Conservation (phyloP, 1,139 yeast species). For the Blastobotrys proliferans region DNA sequence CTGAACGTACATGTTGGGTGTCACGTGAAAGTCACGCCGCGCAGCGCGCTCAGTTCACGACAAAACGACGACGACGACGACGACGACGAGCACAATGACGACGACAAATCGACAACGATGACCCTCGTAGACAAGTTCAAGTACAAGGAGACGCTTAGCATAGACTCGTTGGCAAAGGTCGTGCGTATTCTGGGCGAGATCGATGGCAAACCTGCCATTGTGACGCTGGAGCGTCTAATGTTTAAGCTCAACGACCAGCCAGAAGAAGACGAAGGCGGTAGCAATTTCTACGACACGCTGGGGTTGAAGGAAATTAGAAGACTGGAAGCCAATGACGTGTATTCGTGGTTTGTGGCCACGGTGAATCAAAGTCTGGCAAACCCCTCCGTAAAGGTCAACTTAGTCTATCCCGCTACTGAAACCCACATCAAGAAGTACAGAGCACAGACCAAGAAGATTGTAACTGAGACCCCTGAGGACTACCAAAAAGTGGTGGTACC, state of each 20-base stretch:
- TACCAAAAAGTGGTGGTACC: conserved; percentile 64
- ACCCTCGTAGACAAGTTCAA: conserved; percentile 11
- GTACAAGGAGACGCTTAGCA: conserved; percentile 13
- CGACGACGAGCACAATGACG: too few species aligned
- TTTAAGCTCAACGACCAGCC: too few species aligned
- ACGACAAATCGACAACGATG: too few species aligned
- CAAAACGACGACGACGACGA: too few species aligned
- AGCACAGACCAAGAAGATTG: conserved; percentile 52
- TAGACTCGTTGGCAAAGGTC: conserved; percentile 54
- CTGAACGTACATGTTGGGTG: too few species aligned
- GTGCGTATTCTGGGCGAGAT: conserved; percentile 65
- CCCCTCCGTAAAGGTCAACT: conserved; percentile 68
- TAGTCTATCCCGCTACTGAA: conserved; percentile 87
- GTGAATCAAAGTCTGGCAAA: conserved; percentile 45
- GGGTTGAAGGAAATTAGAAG: conserved; percentile 36
- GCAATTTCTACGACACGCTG: conserved; percentile 17
- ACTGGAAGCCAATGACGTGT: conserved; percentile 73
- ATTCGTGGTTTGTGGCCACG: conserved; percentile 69
- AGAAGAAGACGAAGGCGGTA: conserved; percentile 10
- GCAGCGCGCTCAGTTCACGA: too few species aligned
- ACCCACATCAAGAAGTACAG: conserved; percentile 75
- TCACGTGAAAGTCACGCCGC: too few species aligned
- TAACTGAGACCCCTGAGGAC: conserved; percentile 77
- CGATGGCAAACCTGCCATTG: conserved; percentile 56
- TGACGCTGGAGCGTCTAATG: conserved; percentile 68